Evolutionary conservation across 2,329 filamentous ascomycete species (phyloP).

Genomic region (Coleophoma cylindrospora): DNA sequence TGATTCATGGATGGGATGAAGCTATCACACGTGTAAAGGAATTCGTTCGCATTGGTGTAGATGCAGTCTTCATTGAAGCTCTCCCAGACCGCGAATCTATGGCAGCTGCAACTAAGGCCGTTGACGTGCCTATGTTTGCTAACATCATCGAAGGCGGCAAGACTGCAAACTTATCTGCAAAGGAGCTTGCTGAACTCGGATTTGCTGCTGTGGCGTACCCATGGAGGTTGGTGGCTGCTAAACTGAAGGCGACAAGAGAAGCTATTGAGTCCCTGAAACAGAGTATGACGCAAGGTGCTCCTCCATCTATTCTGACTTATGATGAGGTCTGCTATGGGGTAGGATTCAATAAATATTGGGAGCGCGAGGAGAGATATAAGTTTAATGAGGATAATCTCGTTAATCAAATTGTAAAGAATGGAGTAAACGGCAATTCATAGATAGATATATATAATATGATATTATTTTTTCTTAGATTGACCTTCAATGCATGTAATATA

Average conservation of each 20-base stretch:
- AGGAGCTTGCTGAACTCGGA: constrained; percentile 31
- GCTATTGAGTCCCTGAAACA: constrained; percentile 34
- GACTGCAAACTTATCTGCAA: constrained; percentile 34
- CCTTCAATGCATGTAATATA: no score
- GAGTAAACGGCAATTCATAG: not conserved
- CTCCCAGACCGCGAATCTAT: constrained; percentile 37
- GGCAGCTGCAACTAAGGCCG: constrained; percentile 29
- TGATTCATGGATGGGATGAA: constrained; percentile 38
- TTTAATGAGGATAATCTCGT: constrained; percentile 9
- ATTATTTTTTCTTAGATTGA: no score
- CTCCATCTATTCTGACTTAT: constrained; percentile 37
- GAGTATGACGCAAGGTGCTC: constrained; percentile 34
- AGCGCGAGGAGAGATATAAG: constrained; percentile 16
- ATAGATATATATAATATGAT: no score
- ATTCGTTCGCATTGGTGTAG: constrained; percentile 37
- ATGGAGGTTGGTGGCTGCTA: constrained; percentile 35
- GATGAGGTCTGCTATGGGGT: constrained; percentile 39
- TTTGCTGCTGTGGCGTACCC: constrained; percentile 33
- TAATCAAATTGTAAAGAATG: not conserved
- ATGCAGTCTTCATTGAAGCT: constrained; percentile 40
- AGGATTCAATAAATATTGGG: constrained; percentile 39
- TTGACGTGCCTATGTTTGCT: constrained; percentile 34
- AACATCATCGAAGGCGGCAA: constrained; percentile 39
- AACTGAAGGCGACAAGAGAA: constrained; percentile 29
- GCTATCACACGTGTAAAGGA: constrained; percentile 34